A percentile compares a stretch with the other conserved stretches of the same genome.
Conservation (phyloP, 192 early-diverging fungal species). For the Coemansia guatemalensis region DNA sequence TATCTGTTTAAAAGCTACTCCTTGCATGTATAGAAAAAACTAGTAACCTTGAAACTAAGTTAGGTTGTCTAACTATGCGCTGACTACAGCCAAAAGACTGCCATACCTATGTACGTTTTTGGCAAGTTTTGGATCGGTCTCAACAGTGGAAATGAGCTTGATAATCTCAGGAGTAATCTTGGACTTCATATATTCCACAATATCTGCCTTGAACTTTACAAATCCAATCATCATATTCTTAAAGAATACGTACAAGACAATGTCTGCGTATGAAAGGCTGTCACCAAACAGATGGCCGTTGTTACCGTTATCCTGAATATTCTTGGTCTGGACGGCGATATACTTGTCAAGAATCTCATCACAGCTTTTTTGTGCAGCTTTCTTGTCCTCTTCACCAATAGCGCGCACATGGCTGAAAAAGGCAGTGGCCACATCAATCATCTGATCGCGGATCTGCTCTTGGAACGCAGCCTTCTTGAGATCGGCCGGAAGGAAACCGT, state of each 20-base stretch:
- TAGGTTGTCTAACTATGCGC: no score
- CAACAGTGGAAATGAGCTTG: no score
- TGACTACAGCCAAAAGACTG: no score
- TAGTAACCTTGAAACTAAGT: no score
- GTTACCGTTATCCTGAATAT: constrained; percentile 52
- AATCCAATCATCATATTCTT: constrained; percentile 10
- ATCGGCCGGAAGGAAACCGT: no score
- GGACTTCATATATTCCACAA: constrained; percentile 4
- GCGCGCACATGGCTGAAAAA: neutral
- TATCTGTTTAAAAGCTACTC: no score
- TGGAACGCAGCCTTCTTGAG: no score
- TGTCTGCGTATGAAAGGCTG: constrained; percentile 52
- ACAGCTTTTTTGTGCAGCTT: neutral
- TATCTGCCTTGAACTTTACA: neutral
- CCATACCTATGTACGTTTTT: no score
- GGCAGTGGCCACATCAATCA: constrained; percentile 5
- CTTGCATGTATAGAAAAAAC: no score
- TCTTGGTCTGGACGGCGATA: constrained; percentile 34
- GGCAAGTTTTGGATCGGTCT: no score
- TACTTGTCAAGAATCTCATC: constrained; percentile 17
- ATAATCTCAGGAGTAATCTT: no score
- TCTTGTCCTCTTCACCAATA: constrained; percentile 4
- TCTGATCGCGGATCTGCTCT: constrained; percentile 31
- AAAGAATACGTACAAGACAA: constrained; percentile 31
- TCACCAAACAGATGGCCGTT: constrained; percentile 56